Conservation (phyloP, 371 early-diverging fungal genomes). For the Haplosporangium sp. region DNA sequence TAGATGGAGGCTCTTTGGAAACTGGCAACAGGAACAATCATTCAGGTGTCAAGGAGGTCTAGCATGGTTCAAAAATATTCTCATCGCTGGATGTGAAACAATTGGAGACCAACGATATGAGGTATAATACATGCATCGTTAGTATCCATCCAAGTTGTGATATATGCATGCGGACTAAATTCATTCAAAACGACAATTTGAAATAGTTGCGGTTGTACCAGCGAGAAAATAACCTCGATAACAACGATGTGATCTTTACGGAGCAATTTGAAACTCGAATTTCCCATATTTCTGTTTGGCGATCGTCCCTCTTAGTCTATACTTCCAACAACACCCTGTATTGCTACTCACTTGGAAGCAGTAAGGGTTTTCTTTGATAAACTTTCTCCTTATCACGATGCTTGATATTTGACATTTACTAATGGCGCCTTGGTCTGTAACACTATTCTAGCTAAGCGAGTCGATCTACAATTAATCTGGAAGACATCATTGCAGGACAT, state of each 20-base stretch:
- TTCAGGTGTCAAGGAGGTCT: slow-evolving; percentile 81
- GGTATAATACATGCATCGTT: slow-evolving; percentile 56
- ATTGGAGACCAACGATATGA: slow-evolving; percentile 63
- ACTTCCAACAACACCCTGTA: slow-evolving; percentile 77
- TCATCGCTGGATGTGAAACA: slow-evolving; percentile 75
- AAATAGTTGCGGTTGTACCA: slow-evolving; percentile 79
- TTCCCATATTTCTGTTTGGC: slow-evolving; percentile 61
- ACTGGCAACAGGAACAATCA: slow-evolving; percentile 86
- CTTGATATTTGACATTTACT: background rate
- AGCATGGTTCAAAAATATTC: slow-evolving; percentile 80
- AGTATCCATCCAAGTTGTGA: background rate
- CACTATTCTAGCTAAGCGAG: slow-evolving; percentile 34
- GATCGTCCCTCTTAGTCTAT: slow-evolving; percentile 71
- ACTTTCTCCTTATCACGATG: background rate
- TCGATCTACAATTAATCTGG: slow-evolving; percentile 66
- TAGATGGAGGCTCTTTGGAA: slow-evolving; percentile 90
- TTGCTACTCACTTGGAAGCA: slow-evolving; percentile 56
- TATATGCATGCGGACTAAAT: background rate
- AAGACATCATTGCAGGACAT: slow-evolving; percentile 78
- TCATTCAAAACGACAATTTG: background rate
- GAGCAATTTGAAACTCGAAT: slow-evolving; percentile 59
- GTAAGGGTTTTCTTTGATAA: slow-evolving; percentile 17
- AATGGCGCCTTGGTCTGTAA: background rate
- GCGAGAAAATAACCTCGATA: slow-evolving; percentile 83
- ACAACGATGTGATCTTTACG: slow-evolving; percentile 65